Base-by-base conservation (phyloP, 2,329 filamentous ascomycete species). In the Aspergillus transmontanensis region DNA sequence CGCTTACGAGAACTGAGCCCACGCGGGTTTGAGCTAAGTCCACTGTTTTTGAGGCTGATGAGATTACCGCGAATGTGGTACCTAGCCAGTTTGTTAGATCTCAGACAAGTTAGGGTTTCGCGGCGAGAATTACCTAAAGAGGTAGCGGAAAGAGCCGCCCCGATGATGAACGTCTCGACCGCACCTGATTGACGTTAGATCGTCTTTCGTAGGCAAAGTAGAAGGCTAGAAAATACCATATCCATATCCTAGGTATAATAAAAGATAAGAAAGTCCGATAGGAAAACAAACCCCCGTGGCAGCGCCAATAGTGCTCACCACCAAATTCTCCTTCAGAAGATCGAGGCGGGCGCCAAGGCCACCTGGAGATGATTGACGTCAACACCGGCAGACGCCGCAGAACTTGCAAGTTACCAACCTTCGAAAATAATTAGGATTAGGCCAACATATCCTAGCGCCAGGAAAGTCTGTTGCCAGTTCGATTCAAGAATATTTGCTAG, bases 371-470 rank as follows among this genome's bases (percentile, higher is more conserved):
- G 7, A 36, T 58, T 57, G 62, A 67, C 61, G 55, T 62, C 41
- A 61, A 51, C 16, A 54, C 43, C 59, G 55, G 30, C 39, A 28
- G 6, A 30, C 7, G 23, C 36, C 2, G 30, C 23, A 39, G 57
- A 60, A 55, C 30, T 56, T 48, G 34, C 34, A 12, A 16, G 57
- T 53, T 36, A 54, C 59, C 30, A 43, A 75, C 74, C 74, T 66
- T 84, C 80, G 61, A 84, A 84, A 46, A 84, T 83, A 61, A 84
- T 83, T 45, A 84, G 69, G 53, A 84, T 80, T 51, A 84, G 69
- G 1, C 82, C 82, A 21, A 84, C 71, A 67, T 84, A 84, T 23
- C 82, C 82, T 26, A 84, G 65, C 2, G 75, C 76, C 5, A 84
- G 71, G 60, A 84, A 83, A 0, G 81, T 82, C 53, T 81, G 71